phyloP scores from a whole-genome alignment of 805 yeast genomes.

The Saccharomyces mikatae region DNA sequence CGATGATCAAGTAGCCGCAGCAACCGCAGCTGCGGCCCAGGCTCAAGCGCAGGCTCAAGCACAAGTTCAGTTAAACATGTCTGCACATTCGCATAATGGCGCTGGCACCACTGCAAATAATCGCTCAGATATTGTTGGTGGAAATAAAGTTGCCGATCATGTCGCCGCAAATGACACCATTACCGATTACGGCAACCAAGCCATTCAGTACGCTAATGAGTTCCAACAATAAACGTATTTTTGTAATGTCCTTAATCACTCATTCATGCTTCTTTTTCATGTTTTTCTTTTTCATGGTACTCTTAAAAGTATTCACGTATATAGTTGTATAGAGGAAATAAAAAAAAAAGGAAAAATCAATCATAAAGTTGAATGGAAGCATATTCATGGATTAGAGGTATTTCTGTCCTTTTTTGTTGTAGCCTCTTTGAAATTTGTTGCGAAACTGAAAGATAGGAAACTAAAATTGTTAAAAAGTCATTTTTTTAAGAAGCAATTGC shows the following conservation, averaged over 20 bases:
- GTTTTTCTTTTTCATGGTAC: background rate
- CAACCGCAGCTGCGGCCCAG: constrained; percentile 32
- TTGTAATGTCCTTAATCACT: background rate
- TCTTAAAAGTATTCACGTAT: background rate
- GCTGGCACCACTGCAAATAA: background rate
- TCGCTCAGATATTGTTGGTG: constrained; percentile 1
- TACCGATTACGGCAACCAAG: constrained; percentile 27
- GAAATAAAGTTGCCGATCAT: constrained; percentile 1
- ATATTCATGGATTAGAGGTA: background rate
- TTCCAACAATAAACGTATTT: constrained; percentile 17
- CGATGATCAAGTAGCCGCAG: constrained; percentile 33
- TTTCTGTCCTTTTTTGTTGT: background rate
- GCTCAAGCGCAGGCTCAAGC: constrained; percentile 27
- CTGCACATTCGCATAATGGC: background rate
- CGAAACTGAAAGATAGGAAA: too few species aligned
- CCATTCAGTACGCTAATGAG: constrained; percentile 29
- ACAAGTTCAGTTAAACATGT: constrained; percentile 2
- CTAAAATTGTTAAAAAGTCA: too few species aligned
- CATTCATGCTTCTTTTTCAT: background rate
- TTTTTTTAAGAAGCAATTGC: too few species aligned
- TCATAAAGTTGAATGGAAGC: background rate
- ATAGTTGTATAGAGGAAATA: background rate
- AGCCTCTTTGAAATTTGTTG: background rate
- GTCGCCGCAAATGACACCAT: constrained; percentile 18
- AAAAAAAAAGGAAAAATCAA: background rate